phyloP scores from a whole-genome alignment of 1,284 basidiomycete genomes.

The Xanthoconium separans region DNA sequence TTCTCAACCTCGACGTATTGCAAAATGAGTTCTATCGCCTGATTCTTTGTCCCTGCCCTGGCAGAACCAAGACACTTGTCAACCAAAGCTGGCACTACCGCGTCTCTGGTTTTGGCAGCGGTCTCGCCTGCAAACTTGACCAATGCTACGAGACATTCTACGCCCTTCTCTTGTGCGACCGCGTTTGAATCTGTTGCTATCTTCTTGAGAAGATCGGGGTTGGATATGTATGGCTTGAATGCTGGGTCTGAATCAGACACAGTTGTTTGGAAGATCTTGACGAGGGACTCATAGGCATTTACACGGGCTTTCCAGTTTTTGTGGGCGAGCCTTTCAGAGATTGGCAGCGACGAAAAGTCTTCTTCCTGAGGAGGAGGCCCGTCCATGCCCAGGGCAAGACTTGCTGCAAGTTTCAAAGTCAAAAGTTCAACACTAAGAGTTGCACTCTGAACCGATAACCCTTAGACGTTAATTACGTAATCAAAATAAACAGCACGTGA shows the following conservation, averaged over 20 bases:
- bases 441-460: constrained; percentile 6
- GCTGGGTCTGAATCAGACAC: constrained; percentile 92
- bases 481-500: constrained; percentile 26
- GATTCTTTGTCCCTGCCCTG: constrained; percentile 88
- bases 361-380: constrained; percentile 89
- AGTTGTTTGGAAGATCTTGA: constrained; percentile 83
- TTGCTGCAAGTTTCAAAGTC: constrained; percentile 2
- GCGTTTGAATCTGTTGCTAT: constrained; percentile 92
- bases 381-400: constrained; percentile 60
- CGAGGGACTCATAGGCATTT: constrained; percentile 88
- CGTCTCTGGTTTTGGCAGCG: constrained; percentile 77
- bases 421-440: constrained; percentile 15
- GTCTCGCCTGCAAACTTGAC: constrained; percentile 92
- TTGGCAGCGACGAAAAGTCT: constrained; percentile 83
- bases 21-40: constrained; percentile 83
- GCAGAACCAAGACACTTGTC: constrained; percentile 96
- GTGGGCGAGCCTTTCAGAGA: constrained; percentile 83
- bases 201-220: constrained; percentile 80
- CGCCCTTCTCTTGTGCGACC: constrained; percentile 96
- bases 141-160: constrained; percentile 83
- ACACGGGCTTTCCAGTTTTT: constrained; percentile 99
- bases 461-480: constrained; percentile 24
- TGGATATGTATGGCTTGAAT: constrained; percentile 85
- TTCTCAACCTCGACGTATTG: constrained; percentile 97
- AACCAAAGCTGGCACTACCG: constrained; percentile 85